These are phyloP conservation scores for Theileria annulata DNA, from an alignment of 169 alveolate genomes.

Conservation along the genomic window DNA sequence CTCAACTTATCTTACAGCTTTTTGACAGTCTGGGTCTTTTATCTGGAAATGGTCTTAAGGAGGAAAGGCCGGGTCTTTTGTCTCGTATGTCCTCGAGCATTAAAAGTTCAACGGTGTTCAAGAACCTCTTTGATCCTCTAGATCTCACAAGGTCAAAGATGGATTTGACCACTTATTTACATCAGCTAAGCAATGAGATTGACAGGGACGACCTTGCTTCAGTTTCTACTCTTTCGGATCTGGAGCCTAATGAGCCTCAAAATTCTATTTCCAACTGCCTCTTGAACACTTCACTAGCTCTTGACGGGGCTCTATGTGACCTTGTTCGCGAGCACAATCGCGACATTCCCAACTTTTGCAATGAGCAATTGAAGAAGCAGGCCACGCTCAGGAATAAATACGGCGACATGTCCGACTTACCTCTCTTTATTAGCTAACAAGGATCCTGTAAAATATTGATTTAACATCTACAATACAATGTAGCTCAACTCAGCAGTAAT, in stretches of 20 bases:
- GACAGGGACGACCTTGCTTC: constrained; percentile 25
- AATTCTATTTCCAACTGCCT: constrained; percentile 8
- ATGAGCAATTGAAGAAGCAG: constrained; percentile 9
- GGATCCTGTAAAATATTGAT: constrained; percentile 5
- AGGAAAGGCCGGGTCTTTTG: not conserved
- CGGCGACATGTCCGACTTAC: constrained; percentile 68
- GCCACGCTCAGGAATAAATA: constrained; percentile 17
- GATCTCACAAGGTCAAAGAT: not conserved
- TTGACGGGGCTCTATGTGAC: constrained; percentile 7
- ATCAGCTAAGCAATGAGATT: constrained; percentile 1
- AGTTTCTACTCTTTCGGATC: constrained; percentile 21
- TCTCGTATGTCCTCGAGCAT: constrained; percentile 9
- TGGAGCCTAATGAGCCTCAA: not conserved
- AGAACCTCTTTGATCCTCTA: not conserved
- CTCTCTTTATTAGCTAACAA: constrained; percentile 26
- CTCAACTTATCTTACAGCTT: not conserved
- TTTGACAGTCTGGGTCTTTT: constrained; percentile 22
- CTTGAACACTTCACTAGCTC: constrained; percentile 9
- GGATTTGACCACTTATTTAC: constrained; percentile 7
- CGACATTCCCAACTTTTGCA: constrained; percentile 4
- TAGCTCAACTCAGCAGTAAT: no score
- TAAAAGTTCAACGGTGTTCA: constrained; percentile 8
- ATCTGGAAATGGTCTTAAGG: not conserved
- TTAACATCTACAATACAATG: no score
- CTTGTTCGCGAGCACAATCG: constrained; percentile 3